Evolutionary conservation across 192 early-diverging fungal genomes (phyloP), one percentile per base, ranked within the genome.

Genomic region (Backusella australiensis): DNA sequence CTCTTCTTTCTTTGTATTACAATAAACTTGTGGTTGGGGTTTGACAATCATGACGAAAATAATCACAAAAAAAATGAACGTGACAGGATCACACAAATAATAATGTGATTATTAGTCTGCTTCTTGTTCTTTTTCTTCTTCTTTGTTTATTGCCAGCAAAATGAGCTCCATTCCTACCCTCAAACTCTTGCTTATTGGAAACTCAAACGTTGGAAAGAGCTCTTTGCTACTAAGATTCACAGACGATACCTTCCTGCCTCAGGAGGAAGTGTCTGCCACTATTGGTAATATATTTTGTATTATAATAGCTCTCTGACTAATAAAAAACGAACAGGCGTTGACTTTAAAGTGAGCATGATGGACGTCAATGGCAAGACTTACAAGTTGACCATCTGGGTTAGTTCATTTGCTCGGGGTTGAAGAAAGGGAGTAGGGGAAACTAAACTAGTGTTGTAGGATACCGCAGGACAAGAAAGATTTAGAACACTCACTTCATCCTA

Each of bases 381-480:
- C 85, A 99, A 99, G 82, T 86, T 99, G 69, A 96, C 96, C 0
- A 97, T 99, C 70, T 97, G 96, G 96, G 94, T 93, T 83, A 67
- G 80, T 32, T 2, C 32, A 32, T 32, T 32, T 32, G 32, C 32
- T 32, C 32, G 32, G 32, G 32, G 32, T 39, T 12, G 11, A 12
- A 11, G 38, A 39, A 3, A 12, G 38, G 8, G 38, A 11, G 38
- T 38, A 39, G 38, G 38, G 0, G 11, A 11, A 39, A 39, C 11
- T 39, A 32, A 32, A 32, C 32, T 32, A 32, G 11, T 38, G 38
- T 7, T 39, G 9, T 39, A 39, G 38, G 98, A 99, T 82, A 99
- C 98, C 1, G 98, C 98, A 15, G 98, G 98, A 46, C 98, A 99
- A 82, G 98, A 99, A 84, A 91, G 98, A 34, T 99, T 99, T 85